Conservation (phyloP, 345 rosid species). For the Bretschneidera sinensis region DNA sequence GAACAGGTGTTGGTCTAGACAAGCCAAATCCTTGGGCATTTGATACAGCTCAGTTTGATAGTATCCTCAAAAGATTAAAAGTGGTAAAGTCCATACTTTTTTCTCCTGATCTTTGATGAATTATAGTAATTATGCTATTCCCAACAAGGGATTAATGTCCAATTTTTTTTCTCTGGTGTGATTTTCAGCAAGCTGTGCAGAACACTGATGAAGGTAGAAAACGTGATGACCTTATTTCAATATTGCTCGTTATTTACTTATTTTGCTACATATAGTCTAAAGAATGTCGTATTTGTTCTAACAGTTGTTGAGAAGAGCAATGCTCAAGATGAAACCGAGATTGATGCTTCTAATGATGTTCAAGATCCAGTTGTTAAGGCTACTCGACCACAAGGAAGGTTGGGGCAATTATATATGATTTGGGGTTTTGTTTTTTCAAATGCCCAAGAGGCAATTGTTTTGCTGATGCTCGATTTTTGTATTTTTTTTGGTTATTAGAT, state of each 20-base stretch:
- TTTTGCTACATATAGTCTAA: background rate
- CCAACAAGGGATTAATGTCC: background rate
- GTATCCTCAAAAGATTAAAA: constrained; percentile 84
- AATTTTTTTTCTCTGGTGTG: background rate
- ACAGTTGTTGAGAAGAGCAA: constrained; percentile 37
- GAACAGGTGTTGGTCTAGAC: constrained; percentile 77
- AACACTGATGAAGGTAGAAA: constrained; percentile 51
- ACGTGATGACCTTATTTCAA: background rate
- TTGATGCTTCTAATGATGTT: constrained; percentile 27
- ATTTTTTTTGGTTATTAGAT: constrained; percentile 31
- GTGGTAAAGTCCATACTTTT: constrained; percentile 43
- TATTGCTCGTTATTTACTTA: background rate
- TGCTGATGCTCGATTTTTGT: background rate
- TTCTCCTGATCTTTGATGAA: background rate
- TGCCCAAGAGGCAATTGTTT: background rate
- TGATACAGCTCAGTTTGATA: constrained; percentile 90
- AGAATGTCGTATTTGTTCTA: constrained; percentile 9
- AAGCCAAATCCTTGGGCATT: constrained; percentile 96
- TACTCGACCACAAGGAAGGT: constrained; percentile 96
- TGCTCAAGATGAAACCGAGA: constrained; percentile 29
- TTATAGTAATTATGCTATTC: background rate
- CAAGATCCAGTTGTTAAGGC: constrained; percentile 44
- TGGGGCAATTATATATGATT: constrained; percentile 10
- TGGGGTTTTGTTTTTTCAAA: constrained; percentile 1
- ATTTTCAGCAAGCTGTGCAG: constrained; percentile 64